A percentile compares a stretch with the other conserved stretches of the same genome.
phyloP scores from a whole-genome alignment of 2,329 filamentous ascomycete genomes.

The Diaporthe eres region DNA sequence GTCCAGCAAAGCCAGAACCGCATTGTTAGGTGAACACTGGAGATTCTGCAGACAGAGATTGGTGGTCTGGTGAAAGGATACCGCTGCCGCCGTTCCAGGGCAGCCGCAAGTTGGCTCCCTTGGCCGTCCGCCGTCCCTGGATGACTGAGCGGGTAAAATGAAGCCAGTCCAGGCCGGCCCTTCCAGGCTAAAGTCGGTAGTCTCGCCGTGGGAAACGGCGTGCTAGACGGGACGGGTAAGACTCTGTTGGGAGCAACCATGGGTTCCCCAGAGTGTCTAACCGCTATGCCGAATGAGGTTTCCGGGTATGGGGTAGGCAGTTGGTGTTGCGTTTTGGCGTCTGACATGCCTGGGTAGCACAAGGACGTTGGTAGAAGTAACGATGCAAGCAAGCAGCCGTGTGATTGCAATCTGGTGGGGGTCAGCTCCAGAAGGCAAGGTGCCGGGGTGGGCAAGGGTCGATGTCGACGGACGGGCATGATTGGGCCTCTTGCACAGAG shows the following conservation, averaged over 20 bases:
- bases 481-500: conserved; percentile 7
- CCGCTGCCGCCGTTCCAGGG: conserved; percentile 28
- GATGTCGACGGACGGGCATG: conserved; percentile 11
- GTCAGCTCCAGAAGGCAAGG: conserved; percentile 34
- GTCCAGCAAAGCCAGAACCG: conserved; percentile 1
- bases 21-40: neutral
- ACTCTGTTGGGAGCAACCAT: conserved; percentile 18
- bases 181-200: conserved; percentile 59
- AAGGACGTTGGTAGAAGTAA: conserved; percentile 23
- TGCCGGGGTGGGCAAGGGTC: conserved; percentile 19
- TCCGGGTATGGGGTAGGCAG: conserved; percentile 8
- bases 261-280: conserved; percentile 31
- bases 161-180: conserved; percentile 54
- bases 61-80: conserved; percentile 17
- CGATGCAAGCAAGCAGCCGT: conserved; percentile 34
- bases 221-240: conserved; percentile 46
- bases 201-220: conserved; percentile 37
- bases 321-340: conserved; percentile 32
- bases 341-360: conserved; percentile 31
- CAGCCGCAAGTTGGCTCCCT: conserved; percentile 23
- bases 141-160: conserved; percentile 50
- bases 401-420: conserved; percentile 39
- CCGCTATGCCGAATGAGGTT: conserved; percentile 28
- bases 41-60: neutral
- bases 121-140: conserved; percentile 1